Base-by-base conservation (phyloP, 306 rosid species). In the Dicorynia guianensis region DNA sequence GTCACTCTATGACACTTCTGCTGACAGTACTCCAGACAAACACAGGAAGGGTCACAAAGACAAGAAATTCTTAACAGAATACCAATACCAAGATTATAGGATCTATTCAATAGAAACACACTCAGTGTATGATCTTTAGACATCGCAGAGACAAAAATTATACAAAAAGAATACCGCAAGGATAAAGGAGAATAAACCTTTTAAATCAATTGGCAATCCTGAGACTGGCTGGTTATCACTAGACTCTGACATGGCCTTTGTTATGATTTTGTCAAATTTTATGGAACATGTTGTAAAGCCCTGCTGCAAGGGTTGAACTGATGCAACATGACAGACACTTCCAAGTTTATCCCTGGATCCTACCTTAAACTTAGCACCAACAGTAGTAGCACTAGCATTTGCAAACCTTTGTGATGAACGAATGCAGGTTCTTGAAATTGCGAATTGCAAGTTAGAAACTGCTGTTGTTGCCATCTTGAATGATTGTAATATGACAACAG, bases 141-240 rank as follows among this genome's bases (percentile, higher is more conserved):
- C 47, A 50, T 48, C 54, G 17, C 38, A 42, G 54, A 33, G 11
- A 56, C 34, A 55, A 38, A 50, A 3, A 36, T 8, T 47, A n/a
- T 5, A 42, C 9, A 12, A 52, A 17, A 75, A 48, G 49, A 55
- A 36, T 57, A 39, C 50, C 47, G 77, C 13, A 65, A 7, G 47
- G 11, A 17, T 46, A 69, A 50, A 17, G 74, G 69, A 68, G 58
- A 52, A 11, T 53, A 55, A 55, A 91, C 98, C 98, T 87, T 50
- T 89, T 80, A 94, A 83, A 87, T 94, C 83, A 77, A 94, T 94
- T 34, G 97, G 93, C 85, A 94, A 80, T 72, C 98, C 98, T 0
- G 95, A 42, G 71, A 49, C 83, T 36, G 84, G 87, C 52, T 80
- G 80, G 79, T 49, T 79, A 71, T 87, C 88, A 64, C 81, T 84